Evolutionary conservation across 768 basidiomycete genomes (phyloP).

Genomic region (Boletus vermiculosoides): DNA sequence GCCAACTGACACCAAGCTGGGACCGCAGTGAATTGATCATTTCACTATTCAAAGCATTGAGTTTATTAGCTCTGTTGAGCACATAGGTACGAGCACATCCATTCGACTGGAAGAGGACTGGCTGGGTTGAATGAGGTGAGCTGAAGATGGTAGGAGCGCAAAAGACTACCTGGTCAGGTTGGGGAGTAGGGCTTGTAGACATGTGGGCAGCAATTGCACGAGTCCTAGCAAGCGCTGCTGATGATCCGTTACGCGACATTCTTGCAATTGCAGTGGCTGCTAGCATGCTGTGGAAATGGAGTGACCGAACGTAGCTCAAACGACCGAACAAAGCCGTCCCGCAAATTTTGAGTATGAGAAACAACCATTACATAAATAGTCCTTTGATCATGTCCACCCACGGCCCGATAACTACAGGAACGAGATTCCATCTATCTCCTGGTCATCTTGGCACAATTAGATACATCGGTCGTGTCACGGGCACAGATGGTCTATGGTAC

Average conservation of each 20-base stretch:
- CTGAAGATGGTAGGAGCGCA: not conserved
- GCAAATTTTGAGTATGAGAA: conserved; percentile 13
- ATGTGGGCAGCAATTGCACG: conserved; percentile 37
- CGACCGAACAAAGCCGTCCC: not conserved
- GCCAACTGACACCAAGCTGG: conserved; percentile 66
- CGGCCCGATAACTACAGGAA: conserved; percentile 40
- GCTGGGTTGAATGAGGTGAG: conserved; percentile 30
- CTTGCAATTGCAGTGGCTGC: conserved; percentile 23
- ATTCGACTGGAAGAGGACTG: conserved; percentile 70
- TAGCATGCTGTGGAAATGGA: conserved; percentile 26
- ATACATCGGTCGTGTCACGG: conserved; percentile 63
- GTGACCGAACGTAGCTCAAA: not conserved
- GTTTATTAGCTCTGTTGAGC: conserved; percentile 76
- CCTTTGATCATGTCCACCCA: conserved; percentile 10
- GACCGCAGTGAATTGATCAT: conserved; percentile 74
- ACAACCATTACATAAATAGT: conserved; percentile 16
- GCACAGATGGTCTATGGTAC: conserved; percentile 74
- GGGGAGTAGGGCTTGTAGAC: conserved; percentile 24
- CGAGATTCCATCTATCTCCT: conserved; percentile 50
- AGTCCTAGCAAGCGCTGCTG: conserved; percentile 30
- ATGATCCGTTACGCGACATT: conserved; percentile 29
- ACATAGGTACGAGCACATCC: conserved; percentile 63
- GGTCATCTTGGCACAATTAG: conserved; percentile 66
- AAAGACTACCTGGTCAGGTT: conserved; percentile 26
- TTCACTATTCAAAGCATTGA: conserved; percentile 77